phyloP scores from a whole-genome alignment of 768 basidiomycete genomes.

The Tricholoma matsutake region DNA sequence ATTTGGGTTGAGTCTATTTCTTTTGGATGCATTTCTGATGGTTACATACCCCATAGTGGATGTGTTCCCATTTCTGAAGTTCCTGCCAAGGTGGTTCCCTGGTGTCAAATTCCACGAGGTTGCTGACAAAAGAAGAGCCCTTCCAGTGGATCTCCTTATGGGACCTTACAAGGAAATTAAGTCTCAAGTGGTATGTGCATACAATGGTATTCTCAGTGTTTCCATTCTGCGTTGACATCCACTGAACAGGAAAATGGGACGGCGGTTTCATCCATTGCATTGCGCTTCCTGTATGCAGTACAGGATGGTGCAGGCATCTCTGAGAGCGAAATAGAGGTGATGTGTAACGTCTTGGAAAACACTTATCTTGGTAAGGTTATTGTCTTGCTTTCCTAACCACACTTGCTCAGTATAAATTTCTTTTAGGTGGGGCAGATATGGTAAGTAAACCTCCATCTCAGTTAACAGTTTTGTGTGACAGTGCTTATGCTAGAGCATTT shows the following conservation, averaged over 20 bases:
- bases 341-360: background rate
- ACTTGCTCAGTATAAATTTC: background rate
- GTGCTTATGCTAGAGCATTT: background rate
- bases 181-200: background rate
- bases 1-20: too few relatives aligned
- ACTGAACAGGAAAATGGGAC: background rate
- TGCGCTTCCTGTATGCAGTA: background rate
- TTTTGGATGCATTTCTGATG: too few relatives aligned
- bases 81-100: constrained; percentile 42
- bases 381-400: background rate
- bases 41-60: constrained; percentile 21
- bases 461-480: background rate
- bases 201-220: constrained; percentile 21
- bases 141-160: constrained; percentile 12
- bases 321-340: background rate
- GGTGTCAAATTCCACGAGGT: constrained; percentile 38
- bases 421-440: constrained; percentile 7
- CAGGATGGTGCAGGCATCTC: background rate
- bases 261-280: background rate
- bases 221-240: background rate
- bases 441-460: background rate
- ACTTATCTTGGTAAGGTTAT: background rate
- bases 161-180: constrained; percentile 26
- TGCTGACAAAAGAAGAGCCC: constrained; percentile 27
- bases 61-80: constrained; percentile 25